Conservation (phyloP, 257 asterid species). For the Eustoma russellianum region DNA sequence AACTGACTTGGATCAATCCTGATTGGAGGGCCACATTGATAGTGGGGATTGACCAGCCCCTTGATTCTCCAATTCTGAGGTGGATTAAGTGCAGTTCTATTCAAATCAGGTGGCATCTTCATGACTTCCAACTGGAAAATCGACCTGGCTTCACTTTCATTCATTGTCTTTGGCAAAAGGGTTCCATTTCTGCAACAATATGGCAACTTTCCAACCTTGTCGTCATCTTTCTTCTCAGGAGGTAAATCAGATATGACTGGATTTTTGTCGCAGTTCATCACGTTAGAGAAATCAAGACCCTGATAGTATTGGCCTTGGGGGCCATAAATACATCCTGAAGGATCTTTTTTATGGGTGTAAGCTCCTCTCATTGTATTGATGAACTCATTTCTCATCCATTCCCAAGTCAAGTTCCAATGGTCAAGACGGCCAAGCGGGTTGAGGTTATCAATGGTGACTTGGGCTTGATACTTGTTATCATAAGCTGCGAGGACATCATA, state of each 20-base stretch:
- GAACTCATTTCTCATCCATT: constrained; percentile 92
- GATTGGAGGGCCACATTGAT: constrained; percentile 68
- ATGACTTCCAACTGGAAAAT: constrained; percentile 75
- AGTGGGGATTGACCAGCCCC: constrained; percentile 61
- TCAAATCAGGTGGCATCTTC: constrained; percentile 76
- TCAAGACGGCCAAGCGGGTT: constrained; percentile 86
- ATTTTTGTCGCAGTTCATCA: constrained; percentile 56
- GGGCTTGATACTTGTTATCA: constrained; percentile 54
- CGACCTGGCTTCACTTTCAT: constrained; percentile 54
- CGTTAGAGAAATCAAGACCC: constrained; percentile 65
- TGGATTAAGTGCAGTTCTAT: constrained; percentile 61
- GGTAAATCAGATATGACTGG: constrained; percentile 79
- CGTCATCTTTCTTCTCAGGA: constrained; percentile 44
- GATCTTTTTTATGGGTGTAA: constrained; percentile 53
- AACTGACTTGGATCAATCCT: constrained; percentile 56
- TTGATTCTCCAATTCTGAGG: constrained; percentile 75
- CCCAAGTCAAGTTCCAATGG: constrained; percentile 94
- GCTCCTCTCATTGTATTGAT: constrained; percentile 78
- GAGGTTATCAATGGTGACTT: constrained; percentile 77
- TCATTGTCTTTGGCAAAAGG: constrained; percentile 60
- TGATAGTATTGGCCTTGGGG: constrained; percentile 70
- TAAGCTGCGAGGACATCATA: constrained; percentile 67
- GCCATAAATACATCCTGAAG: constrained; percentile 81
- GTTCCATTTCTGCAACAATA: constrained; percentile 70
- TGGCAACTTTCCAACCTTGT: constrained; percentile 68